Conservation (phyloP, 768 basidiomycete genomes). For the Russula ochroleuca region DNA sequence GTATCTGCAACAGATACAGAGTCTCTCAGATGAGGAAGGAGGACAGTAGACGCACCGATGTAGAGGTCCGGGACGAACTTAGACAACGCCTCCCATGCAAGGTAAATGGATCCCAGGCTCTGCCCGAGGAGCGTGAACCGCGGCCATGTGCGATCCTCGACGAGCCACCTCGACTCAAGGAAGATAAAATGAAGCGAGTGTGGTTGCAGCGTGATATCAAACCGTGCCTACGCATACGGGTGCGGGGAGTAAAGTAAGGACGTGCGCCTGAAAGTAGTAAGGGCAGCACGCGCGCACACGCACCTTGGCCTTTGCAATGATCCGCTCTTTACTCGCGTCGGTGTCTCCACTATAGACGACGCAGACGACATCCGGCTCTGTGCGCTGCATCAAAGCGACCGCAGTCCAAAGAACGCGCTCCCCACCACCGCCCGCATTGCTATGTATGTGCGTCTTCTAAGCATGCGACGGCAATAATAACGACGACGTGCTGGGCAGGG, state of each 20-base stretch:
- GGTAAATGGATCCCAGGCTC: constrained; percentile 78
- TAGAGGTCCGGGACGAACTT: constrained; percentile 83
- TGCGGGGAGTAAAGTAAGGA: background rate
- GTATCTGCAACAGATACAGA: constrained; percentile 57
- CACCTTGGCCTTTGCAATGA: constrained; percentile 79
- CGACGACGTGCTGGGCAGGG: background rate
- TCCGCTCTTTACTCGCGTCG: constrained; percentile 73
- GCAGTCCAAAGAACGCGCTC: constrained; percentile 96
- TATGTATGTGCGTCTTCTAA: constrained; percentile 29
- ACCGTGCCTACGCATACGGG: constrained; percentile 55
- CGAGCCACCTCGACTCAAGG: constrained; percentile 58
- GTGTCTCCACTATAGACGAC: constrained; percentile 89
- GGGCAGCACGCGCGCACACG: constrained; percentile 11
- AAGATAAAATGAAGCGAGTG: constrained; percentile 75
- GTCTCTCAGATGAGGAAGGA: background rate
- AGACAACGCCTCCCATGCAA: constrained; percentile 79
- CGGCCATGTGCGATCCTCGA: constrained; percentile 81
- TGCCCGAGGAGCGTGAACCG: constrained; percentile 92
- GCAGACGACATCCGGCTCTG: constrained; percentile 58
- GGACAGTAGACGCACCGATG: constrained; percentile 55
- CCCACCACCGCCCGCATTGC: constrained; percentile 96
- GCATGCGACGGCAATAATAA: background rate
- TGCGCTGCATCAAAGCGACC: constrained; percentile 66
- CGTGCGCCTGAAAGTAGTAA: background rate
- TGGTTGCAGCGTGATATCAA: constrained; percentile 70